Evolutionary conservation across 106 monocot genomes (phyloP).

Genomic region (Amphibolis antarctica): DNA sequence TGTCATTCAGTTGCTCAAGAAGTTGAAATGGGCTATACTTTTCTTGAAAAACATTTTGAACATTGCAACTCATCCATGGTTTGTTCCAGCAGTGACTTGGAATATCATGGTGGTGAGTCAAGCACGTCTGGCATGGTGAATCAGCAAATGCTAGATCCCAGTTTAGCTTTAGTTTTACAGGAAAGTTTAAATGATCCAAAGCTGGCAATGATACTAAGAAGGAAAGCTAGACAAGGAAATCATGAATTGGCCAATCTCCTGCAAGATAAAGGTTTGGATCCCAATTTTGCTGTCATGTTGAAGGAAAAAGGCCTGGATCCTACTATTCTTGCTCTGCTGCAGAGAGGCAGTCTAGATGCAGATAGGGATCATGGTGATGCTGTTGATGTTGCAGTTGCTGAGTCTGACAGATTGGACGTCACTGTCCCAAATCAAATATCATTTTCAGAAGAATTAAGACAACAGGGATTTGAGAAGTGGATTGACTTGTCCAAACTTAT

Average conservation of each 20-base stretch:
- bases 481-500: constrained; percentile 54
- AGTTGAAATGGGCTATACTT: constrained; percentile 32
- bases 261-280: constrained; percentile 91
- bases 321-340: constrained; percentile 74
- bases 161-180: constrained; percentile 61
- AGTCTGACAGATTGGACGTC: constrained; percentile 67
- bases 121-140: constrained; percentile 50
- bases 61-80: constrained; percentile 31
- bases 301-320: constrained; percentile 96
- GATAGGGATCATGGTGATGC: constrained; percentile 80
- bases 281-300: constrained; percentile 88
- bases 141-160: constrained; percentile 45
- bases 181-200: constrained; percentile 87
- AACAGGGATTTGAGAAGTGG: constrained; percentile 71
- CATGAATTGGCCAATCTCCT: constrained; percentile 71
- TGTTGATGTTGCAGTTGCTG: constrained; percentile 48
- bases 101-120: constrained; percentile 66
- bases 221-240: constrained; percentile 58
- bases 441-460: constrained; percentile 82
- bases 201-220: constrained; percentile 70
- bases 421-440: constrained; percentile 63
- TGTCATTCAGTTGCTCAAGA: constrained; percentile 71
- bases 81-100: constrained; percentile 68
- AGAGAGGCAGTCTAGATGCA: constrained; percentile 94
- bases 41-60: constrained; percentile 36